Evolutionary conservation across 225 moss, liverwort and hornwort genomes (phyloP).

Genomic region (Bryum argenteum): DNA sequence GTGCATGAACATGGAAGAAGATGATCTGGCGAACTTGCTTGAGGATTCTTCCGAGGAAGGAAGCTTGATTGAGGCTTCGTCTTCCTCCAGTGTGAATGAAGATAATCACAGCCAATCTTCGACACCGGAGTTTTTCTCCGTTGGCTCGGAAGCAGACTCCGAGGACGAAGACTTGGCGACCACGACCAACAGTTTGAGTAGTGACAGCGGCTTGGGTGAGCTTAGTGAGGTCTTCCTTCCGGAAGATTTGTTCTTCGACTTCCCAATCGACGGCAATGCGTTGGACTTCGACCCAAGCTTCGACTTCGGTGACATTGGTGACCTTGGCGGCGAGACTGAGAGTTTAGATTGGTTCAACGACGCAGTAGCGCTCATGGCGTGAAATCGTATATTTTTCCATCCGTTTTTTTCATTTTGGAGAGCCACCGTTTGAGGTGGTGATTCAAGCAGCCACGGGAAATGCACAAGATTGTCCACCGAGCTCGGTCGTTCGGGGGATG

Average conservation of each 20-base stretch:
- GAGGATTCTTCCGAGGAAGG: conserved; percentile 38
- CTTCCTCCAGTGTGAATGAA: conserved; percentile 27
- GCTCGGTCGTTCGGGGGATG: conserved; percentile 33
- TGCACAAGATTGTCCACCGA: conserved; percentile 42
- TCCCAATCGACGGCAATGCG: conserved; percentile 40
- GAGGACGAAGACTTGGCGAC: conserved; percentile 2
- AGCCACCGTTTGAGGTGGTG: conserved; percentile 19
- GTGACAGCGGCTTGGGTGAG: conserved; percentile 28
- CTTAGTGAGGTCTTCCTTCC: conserved; percentile 30
- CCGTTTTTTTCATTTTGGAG: conserved; percentile 2
- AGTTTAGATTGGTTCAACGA: conserved; percentile 59
- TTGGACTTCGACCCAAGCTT: conserved; percentile 47
- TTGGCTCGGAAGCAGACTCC: conserved; percentile 25
- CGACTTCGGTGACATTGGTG: conserved; percentile 59
- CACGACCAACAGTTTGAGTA: not conserved
- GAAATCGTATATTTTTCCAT: conserved; percentile 1
- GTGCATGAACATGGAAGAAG: conserved; percentile 28
- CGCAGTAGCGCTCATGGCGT: conserved; percentile 25
- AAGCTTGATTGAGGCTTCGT: conserved; percentile 36
- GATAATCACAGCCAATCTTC: conserved; percentile 18
- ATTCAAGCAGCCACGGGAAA: conserved; percentile 32
- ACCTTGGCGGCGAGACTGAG: conserved; percentile 26
- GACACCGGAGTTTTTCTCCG: conserved; percentile 18
- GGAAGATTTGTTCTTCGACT: conserved; percentile 66
- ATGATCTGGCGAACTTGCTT: not conserved